Conservation (phyloP, 164 flowering plant species). For the Amborella trichopoda region DNA sequence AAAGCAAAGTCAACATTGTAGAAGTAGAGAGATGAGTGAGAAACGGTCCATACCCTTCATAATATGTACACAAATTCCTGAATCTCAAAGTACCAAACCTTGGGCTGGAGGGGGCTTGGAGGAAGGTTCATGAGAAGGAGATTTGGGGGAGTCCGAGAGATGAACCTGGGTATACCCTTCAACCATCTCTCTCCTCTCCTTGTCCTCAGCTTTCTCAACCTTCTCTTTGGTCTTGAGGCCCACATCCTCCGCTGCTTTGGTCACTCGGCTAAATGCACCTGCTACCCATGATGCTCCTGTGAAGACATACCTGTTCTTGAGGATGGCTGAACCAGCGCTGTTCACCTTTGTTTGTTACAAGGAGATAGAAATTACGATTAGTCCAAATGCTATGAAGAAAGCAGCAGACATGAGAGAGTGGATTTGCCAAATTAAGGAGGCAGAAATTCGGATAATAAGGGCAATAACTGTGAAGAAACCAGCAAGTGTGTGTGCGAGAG, state of each 20-base stretch:
- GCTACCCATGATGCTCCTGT: conserved; percentile 78
- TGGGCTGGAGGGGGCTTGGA: conserved; percentile 35
- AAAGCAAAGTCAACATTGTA: too few relatives aligned
- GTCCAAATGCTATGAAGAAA: too few relatives aligned
- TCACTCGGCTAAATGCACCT: conserved; percentile 71
- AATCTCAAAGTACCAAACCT: conserved; percentile 47
- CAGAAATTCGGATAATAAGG: too few relatives aligned
- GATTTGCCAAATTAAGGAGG: too few relatives aligned
- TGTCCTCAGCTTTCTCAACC: conserved; percentile 46
- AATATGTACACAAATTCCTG: conserved; percentile 18
- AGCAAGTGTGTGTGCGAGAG: too few relatives aligned
- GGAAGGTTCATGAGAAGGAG: conserved; percentile 18
- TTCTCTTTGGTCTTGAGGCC: conserved; percentile 82
- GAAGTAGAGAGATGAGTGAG: too few relatives aligned
- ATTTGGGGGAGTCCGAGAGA: conserved; percentile 42
- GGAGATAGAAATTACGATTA: too few relatives aligned
- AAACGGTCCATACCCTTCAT: too few relatives aligned
- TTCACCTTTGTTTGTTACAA: too few relatives aligned
- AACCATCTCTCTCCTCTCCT: conserved; percentile 40
- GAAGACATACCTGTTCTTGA: conserved; percentile 71
- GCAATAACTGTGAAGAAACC: too few relatives aligned
- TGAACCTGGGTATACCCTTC: conserved; percentile 56
- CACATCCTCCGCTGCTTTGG: conserved; percentile 86
- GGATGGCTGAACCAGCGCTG: conserved; percentile 78
- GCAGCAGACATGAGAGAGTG: too few relatives aligned